phyloP scores from a whole-genome alignment of 176 grass and related monocot species.

The Triticum monococcum region DNA sequence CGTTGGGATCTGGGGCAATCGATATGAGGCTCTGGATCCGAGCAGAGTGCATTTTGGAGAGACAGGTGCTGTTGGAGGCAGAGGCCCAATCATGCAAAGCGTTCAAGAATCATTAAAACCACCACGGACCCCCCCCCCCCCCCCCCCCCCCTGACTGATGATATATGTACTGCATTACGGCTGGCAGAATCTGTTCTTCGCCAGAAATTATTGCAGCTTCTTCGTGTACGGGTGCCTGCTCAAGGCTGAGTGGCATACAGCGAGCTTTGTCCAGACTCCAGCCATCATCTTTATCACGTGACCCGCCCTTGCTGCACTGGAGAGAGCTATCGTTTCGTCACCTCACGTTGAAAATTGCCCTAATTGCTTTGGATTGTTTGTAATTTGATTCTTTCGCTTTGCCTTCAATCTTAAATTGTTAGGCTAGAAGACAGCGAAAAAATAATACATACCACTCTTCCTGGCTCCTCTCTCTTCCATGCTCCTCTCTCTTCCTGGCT shows the following conservation, averaged over 20 bases:
- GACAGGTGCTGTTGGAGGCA: slow-evolving; percentile 51
- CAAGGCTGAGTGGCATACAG: slow-evolving; percentile 45
- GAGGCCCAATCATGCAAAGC: slow-evolving; percentile 50
- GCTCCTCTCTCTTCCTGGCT: not conserved
- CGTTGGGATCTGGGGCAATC: slow-evolving; percentile 46
- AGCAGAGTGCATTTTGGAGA: slow-evolving; percentile 37
- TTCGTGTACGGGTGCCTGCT: slow-evolving; percentile 40
- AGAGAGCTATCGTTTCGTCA: slow-evolving; percentile 20
- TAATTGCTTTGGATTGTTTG: not conserved
- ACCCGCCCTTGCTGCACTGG: not conserved
- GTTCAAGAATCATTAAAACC: slow-evolving; percentile 46
- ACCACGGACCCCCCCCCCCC: not conserved
- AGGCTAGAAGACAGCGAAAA: not conserved
- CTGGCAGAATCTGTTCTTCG: slow-evolving; percentile 56
- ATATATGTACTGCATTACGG: slow-evolving; percentile 69
- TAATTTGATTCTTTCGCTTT: not conserved
- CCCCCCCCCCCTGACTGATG: slow-evolving; percentile 17
- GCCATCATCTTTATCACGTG: slow-evolving; percentile 33
- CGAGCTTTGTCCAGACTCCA: slow-evolving; percentile 37
- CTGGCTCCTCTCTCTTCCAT: too few relatives aligned
- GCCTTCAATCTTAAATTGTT: not conserved
- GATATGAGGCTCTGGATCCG: slow-evolving; percentile 30
- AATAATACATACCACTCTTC: not conserved
- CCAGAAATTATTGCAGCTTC: slow-evolving; percentile 64
- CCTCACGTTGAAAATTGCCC: slow-evolving; percentile 6